Evolutionary conservation across 2,329 filamentous ascomycete genomes (phyloP), one percentile per base, ranked within the genome.

Genomic region (Chrysosphaeria jannelii): DNA sequence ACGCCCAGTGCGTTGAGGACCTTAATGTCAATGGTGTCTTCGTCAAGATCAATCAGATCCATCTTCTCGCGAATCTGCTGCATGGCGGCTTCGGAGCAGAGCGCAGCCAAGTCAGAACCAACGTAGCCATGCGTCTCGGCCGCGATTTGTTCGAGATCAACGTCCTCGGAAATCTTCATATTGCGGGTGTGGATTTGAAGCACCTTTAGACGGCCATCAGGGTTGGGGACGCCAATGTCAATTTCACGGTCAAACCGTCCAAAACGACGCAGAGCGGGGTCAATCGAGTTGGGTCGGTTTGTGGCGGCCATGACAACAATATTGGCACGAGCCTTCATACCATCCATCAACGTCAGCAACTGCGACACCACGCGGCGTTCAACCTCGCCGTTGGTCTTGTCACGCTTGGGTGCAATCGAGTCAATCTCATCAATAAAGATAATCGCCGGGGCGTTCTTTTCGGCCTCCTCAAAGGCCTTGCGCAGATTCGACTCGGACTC

Each of bases 21-120:
- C 53, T 97, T 85, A 14, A 85, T 85, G 38, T 97, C 85, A 31
- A 97, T 97, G 30, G 85, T 97, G 41, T 97, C 85, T 52, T 97
- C 85, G 33, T 97, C 85, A 16, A 97, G 61, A 48, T 97, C 85
- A 35, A 97, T 97, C 33, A 97, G 63, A 43, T 97, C 85, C 85
- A 97, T 97, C 70, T 97, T 97, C 53, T 97, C 85, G 53, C 85
- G 81, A 48, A 97, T 97, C 53, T 97, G 85, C 48, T 97, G 85
- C 85, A 97, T 97, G 32, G 85, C 85, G 42, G 85, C 85, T 51
- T 97, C 85, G 5, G 85, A 97, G 53, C 85, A 97, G 29, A 97
- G 75, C 14, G 85, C 89, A 28, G 85, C 85, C 45, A 97, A 57
- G 68, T 97, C 85, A 15, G 85, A 93, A 55, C 85, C 85, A 34